Percentiles rank a stretch among this genome's conserved stretches.
Evolutionary conservation across 805 yeast genomes (phyloP).

Genomic region (Vanderwaltozyma tropicalis): DNA sequence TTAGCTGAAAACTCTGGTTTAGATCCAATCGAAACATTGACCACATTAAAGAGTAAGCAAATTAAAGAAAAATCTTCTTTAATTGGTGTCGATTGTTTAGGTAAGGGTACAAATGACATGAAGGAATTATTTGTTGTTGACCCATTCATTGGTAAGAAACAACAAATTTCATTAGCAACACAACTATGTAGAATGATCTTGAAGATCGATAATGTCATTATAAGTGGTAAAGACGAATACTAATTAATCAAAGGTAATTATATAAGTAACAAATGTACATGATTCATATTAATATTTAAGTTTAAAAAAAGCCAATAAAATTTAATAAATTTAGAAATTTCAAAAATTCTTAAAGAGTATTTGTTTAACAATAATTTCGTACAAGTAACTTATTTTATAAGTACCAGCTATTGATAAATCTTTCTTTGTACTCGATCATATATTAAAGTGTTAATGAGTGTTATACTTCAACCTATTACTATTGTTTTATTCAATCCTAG

Average conservation of each 20-base stretch:
- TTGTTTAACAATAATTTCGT: too few species aligned
- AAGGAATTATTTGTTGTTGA: slow-evolving; percentile 88
- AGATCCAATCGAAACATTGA: slow-evolving; percentile 83
- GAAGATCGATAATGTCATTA: slow-evolving; percentile 92
- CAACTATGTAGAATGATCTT: slow-evolving; percentile 96
- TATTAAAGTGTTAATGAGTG: too few species aligned
- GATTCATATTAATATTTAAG: neutral
- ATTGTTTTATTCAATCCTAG: too few species aligned
- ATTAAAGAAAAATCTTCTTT: slow-evolving; percentile 57
- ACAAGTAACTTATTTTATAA: too few species aligned
- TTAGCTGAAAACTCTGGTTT: slow-evolving; percentile 95
- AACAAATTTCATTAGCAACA: slow-evolving; percentile 89
- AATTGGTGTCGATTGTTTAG: slow-evolving; percentile 91
- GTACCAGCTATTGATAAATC: too few species aligned
- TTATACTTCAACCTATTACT: too few species aligned
- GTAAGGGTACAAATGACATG: slow-evolving; percentile 84
- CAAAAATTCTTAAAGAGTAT: too few species aligned
- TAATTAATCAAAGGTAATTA: slow-evolving; percentile 12
- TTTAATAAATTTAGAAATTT: too few species aligned
- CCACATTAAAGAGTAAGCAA: slow-evolving; percentile 76
- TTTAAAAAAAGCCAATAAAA: too few species aligned
- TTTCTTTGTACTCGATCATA: too few species aligned
- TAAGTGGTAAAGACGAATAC: slow-evolving; percentile 74
- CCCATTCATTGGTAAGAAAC: slow-evolving; percentile 94
- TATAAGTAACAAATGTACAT: neutral